phyloP scores from a whole-genome alignment of 2,329 filamentous ascomycete species.

The Chaetomium globosum region DNA sequence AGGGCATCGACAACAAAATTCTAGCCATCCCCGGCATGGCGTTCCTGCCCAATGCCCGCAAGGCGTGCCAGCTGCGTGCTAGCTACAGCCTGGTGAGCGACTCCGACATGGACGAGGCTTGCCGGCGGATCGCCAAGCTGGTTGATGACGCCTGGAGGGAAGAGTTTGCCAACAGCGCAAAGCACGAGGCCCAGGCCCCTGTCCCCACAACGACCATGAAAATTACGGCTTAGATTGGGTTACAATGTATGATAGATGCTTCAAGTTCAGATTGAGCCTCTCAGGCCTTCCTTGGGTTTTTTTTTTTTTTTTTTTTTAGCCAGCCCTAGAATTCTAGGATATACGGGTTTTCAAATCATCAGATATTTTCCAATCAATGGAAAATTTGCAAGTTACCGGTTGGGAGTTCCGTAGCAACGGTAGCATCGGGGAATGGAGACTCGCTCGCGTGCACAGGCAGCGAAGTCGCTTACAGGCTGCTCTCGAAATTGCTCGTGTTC shows the following conservation, averaged over 20 bases:
- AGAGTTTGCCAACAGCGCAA: slow-evolving; percentile 7
- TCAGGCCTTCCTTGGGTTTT: not conserved
- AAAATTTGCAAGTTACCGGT: not conserved
- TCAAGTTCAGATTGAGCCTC: not conserved
- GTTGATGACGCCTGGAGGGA: slow-evolving; percentile 19
- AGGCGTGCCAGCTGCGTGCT: slow-evolving; percentile 13
- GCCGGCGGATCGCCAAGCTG: slow-evolving; percentile 15
- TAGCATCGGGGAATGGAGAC: not conserved
- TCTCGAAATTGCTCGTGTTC: not conserved
- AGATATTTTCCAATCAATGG: not conserved
- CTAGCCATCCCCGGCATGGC: slow-evolving; percentile 19
- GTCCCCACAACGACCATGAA: not conserved
- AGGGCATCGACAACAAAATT: slow-evolving; percentile 19
- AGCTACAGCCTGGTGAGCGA: slow-evolving; percentile 22
- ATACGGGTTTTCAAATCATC: not conserved
- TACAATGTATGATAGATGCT: not conserved
- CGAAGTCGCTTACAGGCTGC: not conserved
- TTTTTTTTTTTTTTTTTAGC: not conserved
- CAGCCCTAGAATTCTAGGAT: not conserved
- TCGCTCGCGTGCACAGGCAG: not conserved
- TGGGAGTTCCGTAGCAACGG: too few relatives aligned
- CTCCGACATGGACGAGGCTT: slow-evolving; percentile 15
- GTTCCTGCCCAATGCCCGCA: slow-evolving; percentile 16
- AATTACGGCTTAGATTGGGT: not conserved
- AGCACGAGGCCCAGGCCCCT: not conserved